Evolutionary conservation across 1,139 yeast genomes (phyloP).

Genomic region (Nadsonia commutata): DNA sequence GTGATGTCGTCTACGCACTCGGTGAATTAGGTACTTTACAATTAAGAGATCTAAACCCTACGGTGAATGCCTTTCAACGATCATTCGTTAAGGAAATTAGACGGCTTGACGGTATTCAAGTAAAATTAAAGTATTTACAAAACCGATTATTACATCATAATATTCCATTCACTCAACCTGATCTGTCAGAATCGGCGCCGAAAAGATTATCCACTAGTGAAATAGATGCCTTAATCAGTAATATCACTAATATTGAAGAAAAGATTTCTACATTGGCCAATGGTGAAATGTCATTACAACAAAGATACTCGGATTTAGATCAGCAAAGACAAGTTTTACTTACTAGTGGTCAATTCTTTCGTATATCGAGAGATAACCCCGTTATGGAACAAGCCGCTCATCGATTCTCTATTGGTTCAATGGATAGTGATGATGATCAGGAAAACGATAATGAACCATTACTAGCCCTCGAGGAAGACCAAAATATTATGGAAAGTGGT

Average conservation of each 20-base stretch:
- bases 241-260: constrained; percentile 47
- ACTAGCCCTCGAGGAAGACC: constrained; percentile 9
- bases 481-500: constrained; percentile 7
- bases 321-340: constrained; percentile 57
- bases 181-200: constrained; percentile 1
- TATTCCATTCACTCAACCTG: constrained; percentile 15
- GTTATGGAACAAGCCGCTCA: constrained; percentile 16
- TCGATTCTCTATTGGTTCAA: constrained; percentile 18
- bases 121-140: constrained; percentile 32
- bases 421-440: constrained; percentile 18
- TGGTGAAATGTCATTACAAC: constrained; percentile 38
- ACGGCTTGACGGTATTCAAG: constrained; percentile 44
- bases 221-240: constrained; percentile 61
- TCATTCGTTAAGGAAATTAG: constrained; percentile 75
- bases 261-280: constrained; percentile 41
- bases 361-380: constrained; percentile 7
- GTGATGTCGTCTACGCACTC: constrained; percentile 69
- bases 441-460: constrained; percentile 23
- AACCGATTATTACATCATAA: constrained; percentile 16
- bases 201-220: constrained; percentile 36
- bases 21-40: constrained; percentile 78
- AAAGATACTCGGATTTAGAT: constrained; percentile 39
- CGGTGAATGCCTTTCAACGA: constrained; percentile 71
- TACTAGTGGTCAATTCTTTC: constrained; percentile 45
- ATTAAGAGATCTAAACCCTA: constrained; percentile 73